phyloP scores from a whole-genome alignment of 2,329 filamentous ascomycete species.

The Talaromyces albobiverticillius region DNA sequence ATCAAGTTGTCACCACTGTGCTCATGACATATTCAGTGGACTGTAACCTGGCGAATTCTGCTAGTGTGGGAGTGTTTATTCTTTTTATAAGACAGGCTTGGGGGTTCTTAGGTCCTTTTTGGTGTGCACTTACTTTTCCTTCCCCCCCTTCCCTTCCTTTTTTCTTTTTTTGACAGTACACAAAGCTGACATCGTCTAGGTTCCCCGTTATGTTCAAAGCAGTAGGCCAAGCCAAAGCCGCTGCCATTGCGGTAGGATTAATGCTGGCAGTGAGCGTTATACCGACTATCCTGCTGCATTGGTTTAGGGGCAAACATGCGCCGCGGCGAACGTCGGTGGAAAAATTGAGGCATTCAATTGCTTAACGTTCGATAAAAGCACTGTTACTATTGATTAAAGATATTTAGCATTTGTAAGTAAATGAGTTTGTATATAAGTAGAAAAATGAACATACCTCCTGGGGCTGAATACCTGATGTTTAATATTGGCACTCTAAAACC shows the following conservation, averaged over 20 bases:
- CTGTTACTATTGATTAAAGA: too few species aligned
- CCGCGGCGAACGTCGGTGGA: background rate
- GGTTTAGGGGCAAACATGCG: background rate
- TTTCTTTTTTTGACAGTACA: background rate
- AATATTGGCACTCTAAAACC: too few species aligned
- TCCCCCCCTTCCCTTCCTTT: too few species aligned
- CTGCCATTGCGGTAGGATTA: background rate
- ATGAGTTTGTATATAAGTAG: too few species aligned
- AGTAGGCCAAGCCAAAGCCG: background rate
- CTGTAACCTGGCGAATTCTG: constrained; percentile 30
- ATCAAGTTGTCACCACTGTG: constrained; percentile 62
- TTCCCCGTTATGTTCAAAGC: background rate
- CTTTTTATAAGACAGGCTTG: constrained; percentile 18
- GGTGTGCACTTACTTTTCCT: constrained; percentile 19
- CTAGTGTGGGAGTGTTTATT: constrained; percentile 11
- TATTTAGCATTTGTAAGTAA: too few species aligned
- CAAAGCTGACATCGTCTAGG: background rate
- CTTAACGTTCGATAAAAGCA: too few species aligned
- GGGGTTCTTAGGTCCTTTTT: constrained; percentile 37
- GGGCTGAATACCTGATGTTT: too few species aligned
- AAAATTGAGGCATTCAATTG: background rate
- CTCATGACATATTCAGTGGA: constrained; percentile 49
- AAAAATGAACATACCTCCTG: too few species aligned
- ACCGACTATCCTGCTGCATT: background rate
- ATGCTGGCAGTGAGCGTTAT: background rate